Evolutionary conservation across 345 rosid genomes (phyloP).

Genomic region (Murraya koenigii): DNA sequence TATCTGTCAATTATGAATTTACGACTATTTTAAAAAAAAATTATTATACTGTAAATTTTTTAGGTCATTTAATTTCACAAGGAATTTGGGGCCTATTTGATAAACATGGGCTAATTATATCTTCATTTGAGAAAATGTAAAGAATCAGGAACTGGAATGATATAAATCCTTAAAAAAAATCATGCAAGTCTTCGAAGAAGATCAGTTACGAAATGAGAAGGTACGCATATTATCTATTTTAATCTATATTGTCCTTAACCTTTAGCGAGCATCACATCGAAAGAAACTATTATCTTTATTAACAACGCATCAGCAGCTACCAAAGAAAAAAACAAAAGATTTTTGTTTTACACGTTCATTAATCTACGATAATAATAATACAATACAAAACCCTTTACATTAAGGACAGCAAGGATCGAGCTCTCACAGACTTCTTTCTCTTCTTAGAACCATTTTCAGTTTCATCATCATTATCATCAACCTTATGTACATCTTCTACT

Average conservation of each 20-base stretch:
- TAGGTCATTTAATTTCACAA: too few relatives aligned
- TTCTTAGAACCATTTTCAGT: slow-evolving; percentile 13
- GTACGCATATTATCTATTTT: neutral
- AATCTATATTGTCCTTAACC: neutral
- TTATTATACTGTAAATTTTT: neutral
- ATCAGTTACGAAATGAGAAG: neutral
- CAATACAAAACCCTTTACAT: slow-evolving; percentile 25
- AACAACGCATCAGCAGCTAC: neutral
- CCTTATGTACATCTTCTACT: slow-evolving; percentile 8
- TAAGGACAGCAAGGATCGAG: slow-evolving; percentile 42
- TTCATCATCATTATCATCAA: neutral
- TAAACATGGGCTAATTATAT: neutral
- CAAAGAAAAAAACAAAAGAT: neutral
- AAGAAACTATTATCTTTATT: neutral
- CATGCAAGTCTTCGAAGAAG: neutral
- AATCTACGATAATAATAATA: too few relatives aligned
- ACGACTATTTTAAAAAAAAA: too few relatives aligned
- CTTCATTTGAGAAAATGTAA: neutral
- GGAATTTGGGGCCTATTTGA: neutral
- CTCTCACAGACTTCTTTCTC: slow-evolving; percentile 43
- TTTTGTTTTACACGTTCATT: neutral
- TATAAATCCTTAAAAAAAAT: neutral
- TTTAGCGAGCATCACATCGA: neutral
- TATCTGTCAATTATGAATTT: too few relatives aligned
- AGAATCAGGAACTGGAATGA: neutral